phyloP scores from a whole-genome alignment of 495 filamentous ascomycete genomes.

The Neurospora pannonica region DNA sequence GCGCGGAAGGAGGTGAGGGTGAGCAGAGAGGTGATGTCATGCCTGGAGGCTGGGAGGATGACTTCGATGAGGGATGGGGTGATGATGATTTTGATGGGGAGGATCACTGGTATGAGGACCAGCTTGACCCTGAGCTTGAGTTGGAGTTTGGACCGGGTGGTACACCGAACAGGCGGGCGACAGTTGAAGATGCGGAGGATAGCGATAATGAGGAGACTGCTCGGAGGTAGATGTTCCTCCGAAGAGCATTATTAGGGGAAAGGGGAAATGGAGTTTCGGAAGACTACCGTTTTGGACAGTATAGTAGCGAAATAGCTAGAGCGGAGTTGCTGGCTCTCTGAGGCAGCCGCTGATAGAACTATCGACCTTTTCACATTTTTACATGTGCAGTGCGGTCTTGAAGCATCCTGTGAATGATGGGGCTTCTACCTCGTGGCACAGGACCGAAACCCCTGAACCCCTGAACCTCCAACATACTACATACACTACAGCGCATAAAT shows the following conservation, averaged over 20 bases:
- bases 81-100: slow-evolving; percentile 14
- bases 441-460: background rate
- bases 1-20: slow-evolving; percentile 7
- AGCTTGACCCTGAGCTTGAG: background rate
- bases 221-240: background rate
- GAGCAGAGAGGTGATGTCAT: slow-evolving; percentile 5
- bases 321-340: background rate
- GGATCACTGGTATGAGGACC: slow-evolving; percentile 7
- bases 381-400: background rate
- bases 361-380: background rate
- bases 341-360: background rate
- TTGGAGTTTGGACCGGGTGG: background rate
- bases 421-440: background rate
- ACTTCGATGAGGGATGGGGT: background rate
- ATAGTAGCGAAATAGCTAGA: background rate
- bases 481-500: background rate
- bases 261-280: background rate
- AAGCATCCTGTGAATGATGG: too few species aligned
- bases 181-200: slow-evolving; percentile 1
- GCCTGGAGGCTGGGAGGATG: slow-evolving; percentile 4
- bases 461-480: background rate
- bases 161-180: background rate
- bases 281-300: background rate
- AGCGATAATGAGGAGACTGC: slow-evolving; percentile 1
- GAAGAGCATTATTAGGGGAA: background rate